Evolutionary conservation across 331 rosid genomes (phyloP).

Genomic region (Erythrophleum ivorense): DNA sequence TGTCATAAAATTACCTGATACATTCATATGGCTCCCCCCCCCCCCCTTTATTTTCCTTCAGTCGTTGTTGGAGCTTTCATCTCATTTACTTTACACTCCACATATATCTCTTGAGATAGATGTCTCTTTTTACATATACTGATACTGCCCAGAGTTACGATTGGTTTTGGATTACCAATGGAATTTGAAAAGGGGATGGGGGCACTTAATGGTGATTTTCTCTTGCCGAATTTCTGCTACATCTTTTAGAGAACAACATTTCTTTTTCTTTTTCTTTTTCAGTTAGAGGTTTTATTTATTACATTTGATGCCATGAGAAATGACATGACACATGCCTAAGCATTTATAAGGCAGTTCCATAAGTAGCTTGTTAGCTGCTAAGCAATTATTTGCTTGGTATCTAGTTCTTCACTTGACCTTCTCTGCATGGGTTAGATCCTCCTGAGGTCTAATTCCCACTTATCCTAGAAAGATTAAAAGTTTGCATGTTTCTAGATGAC

Average conservation of each 20-base stretch:
- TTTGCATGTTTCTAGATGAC: neutral
- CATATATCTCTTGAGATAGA: neutral
- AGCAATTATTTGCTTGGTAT: neutral
- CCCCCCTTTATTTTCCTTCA: neutral
- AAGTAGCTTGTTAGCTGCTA: neutral
- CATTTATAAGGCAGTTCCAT: neutral
- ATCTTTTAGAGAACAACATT: neutral
- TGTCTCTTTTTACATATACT: neutral
- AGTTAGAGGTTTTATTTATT: neutral
- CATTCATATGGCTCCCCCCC: neutral
- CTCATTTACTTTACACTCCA: neutral
- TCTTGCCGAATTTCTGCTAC: neutral
- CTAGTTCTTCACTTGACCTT: slow-evolving; percentile 2
- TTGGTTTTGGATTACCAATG: slow-evolving; percentile 4
- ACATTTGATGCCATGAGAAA: neutral
- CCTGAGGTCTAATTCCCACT: neutral
- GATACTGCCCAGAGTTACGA: neutral
- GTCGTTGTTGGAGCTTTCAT: neutral
- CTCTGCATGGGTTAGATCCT: slow-evolving; percentile 15
- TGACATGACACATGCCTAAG: neutral
- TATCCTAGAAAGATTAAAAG: neutral
- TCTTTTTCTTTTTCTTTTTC: neutral
- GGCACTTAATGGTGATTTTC: neutral
- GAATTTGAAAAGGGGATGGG: neutral
- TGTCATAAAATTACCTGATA: neutral